Evolutionary conservation across 2,329 filamentous ascomycete species (phyloP).

Genomic region (Alternaria ethzedia): DNA sequence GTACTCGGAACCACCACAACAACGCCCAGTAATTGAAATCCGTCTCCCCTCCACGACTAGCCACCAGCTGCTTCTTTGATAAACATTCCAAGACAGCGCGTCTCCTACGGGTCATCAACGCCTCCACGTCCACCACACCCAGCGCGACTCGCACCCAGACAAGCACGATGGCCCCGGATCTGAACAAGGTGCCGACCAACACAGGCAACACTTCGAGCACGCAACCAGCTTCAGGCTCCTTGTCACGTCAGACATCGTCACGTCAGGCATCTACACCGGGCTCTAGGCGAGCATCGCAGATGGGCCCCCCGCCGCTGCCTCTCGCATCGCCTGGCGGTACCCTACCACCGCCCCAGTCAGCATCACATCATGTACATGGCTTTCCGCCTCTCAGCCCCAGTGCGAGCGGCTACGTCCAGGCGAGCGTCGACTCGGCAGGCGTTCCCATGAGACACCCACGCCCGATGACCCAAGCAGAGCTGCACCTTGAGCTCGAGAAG

Average conservation of each 20-base stretch:
- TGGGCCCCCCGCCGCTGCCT: slow-evolving; percentile 52
- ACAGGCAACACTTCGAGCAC: slow-evolving; percentile 25
- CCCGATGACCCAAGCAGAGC: slow-evolving; percentile 84
- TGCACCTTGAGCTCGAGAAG: slow-evolving; percentile 89
- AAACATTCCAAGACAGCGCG: neutral
- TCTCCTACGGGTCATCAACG: neutral
- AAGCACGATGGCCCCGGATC: slow-evolving; percentile 56
- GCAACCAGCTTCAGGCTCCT: slow-evolving; percentile 35
- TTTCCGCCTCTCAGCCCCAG: slow-evolving; percentile 48
- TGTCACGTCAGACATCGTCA: slow-evolving; percentile 30
- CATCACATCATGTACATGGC: slow-evolving; percentile 36
- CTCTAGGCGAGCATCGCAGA: slow-evolving; percentile 49
- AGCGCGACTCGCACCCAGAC: slow-evolving; percentile 6
- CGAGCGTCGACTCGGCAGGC: slow-evolving; percentile 56
- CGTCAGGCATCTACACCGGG: slow-evolving; percentile 32
- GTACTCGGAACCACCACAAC: slow-evolving; percentile 1
- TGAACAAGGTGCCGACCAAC: slow-evolving; percentile 50
- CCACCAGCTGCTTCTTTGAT: neutral
- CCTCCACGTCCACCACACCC: neutral
- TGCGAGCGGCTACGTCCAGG: slow-evolving; percentile 25
- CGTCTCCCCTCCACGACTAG: slow-evolving; percentile 12
- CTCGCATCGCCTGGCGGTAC: slow-evolving; percentile 46
- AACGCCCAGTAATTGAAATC: slow-evolving; percentile 5
- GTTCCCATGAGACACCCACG: slow-evolving; percentile 81
- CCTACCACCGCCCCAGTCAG: slow-evolving; percentile 24